Base-by-base conservation (phyloP, 169 alveolate species). In the Plasmodium coatneyi region DNA sequence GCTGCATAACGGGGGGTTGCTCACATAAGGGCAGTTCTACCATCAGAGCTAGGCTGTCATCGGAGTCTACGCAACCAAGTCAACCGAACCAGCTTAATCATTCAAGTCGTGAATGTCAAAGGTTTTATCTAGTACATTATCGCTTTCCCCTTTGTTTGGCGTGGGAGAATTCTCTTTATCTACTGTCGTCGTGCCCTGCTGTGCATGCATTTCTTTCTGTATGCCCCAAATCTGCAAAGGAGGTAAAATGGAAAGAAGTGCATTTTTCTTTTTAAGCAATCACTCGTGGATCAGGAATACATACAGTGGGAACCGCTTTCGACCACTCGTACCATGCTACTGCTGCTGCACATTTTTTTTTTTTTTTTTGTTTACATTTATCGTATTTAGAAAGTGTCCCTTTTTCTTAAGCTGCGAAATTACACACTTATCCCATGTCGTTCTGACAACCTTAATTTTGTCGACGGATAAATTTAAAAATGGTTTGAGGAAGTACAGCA, bases 401-500 rank as follows among this genome's bases (percentile, higher is more conserved):
- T 66, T 79, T 41, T 87, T 87, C 71, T 71, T 70, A 5, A 78
- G n/a, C 49, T 87, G 93, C 32, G 83, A 78, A 60, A 34, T 19
- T 34, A 79, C 87, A 14, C 93, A 87, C 49, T 52, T 87, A 6
- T 87, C 82, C 93, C 93, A 87, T 4, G 89, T 87, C 14, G 81
- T 87, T 12, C 93, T 41, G n/a, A 87, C 93, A 36, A 87, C 93
- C 19, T 87, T 34, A 78, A 87, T 66, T 71, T 87, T 87, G 71
- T 87, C 93, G 22, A 78, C 84, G 7, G 93, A 87, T 28, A 87
- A 76, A 19, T 56, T 87, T 25, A 78, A n/a, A 87, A 87, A 87
- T 7, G 93, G 93, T 25, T 87, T 87, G n/a, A 87, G 71, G 71
- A 87, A 87, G 34, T 87, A 87, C 71, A 87, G 56, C 71, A 79